phyloP scores from a whole-genome alignment of 2,329 filamentous ascomycete species.

The Colletotrichum gigasporum region DNA sequence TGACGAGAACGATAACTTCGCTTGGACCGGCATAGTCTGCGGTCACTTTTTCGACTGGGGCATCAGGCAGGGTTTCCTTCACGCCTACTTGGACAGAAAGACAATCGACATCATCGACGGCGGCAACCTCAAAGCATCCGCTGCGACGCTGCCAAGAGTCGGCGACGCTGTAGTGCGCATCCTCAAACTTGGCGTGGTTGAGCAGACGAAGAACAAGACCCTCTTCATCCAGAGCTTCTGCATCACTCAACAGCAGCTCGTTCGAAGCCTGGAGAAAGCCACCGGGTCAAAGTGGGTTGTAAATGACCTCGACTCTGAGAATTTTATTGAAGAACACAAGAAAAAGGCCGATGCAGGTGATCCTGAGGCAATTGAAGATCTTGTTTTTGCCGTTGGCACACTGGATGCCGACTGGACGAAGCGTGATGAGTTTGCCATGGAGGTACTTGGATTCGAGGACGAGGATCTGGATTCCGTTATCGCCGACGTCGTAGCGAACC shows the following conservation, averaged over 20 bases:
- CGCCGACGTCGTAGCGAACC: conserved; percentile 41
- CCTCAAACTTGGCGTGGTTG: conserved; percentile 36
- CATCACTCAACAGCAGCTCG: conserved; percentile 46
- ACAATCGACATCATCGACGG: conserved; percentile 46
- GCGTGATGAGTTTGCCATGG: conserved; percentile 56
- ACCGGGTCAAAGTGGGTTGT: conserved; percentile 42
- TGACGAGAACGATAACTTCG: conserved; percentile 37
- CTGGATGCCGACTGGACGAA: conserved; percentile 59
- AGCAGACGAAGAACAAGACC: conserved; percentile 43
- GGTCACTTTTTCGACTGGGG: conserved; percentile 56
- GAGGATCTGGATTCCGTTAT: conserved; percentile 56
- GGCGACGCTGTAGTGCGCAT: conserved; percentile 45
- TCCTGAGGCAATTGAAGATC: conserved; percentile 50
- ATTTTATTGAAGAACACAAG: conserved; percentile 50
- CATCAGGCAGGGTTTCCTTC: conserved; percentile 45
- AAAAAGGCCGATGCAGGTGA: conserved; percentile 48
- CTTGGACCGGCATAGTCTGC: conserved; percentile 48
- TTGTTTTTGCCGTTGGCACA: conserved; percentile 59
- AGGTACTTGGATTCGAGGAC: conserved; percentile 54
- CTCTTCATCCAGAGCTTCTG: conserved; percentile 53
- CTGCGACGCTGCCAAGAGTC: conserved; percentile 45
- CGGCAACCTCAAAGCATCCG: conserved; percentile 43
- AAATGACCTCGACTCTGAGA: conserved; percentile 46
- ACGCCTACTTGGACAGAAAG: conserved; percentile 42
- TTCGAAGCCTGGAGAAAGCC: conserved; percentile 44